Evolutionary conservation across 768 basidiomycete species (phyloP).

Genomic region (Antrodiella citrinella): DNA sequence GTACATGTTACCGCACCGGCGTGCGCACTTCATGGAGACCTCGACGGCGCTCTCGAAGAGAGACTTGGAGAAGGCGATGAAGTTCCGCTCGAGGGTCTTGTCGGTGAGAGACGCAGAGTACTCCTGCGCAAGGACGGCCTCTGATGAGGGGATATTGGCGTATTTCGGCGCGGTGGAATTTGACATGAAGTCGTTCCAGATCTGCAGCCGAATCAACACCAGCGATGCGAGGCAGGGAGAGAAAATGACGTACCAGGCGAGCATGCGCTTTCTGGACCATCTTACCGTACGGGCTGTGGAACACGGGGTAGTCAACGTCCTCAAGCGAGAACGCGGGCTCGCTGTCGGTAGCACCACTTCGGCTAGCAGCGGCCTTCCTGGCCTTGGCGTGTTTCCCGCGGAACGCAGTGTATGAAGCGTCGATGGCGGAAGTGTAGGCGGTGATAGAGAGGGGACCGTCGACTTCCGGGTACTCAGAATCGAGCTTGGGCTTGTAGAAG

Average conservation of each 20-base stretch:
- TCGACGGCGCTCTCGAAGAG: slow-evolving; percentile 70
- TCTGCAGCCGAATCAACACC: slow-evolving; percentile 10
- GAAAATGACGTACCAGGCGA: slow-evolving; percentile 46
- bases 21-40: slow-evolving; percentile 80
- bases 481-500: slow-evolving; percentile 97
- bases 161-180: slow-evolving; percentile 64
- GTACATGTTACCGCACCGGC: slow-evolving; percentile 97
- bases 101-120: slow-evolving; percentile 78
- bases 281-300: slow-evolving; percentile 99
- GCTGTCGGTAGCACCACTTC: slow-evolving; percentile 26
- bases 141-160: slow-evolving; percentile 62
- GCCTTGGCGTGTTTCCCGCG: slow-evolving; percentile 70
- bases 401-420: slow-evolving; percentile 81
- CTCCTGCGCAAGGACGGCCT: slow-evolving; percentile 56
- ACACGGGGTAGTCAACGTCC: slow-evolving; percentile 85
- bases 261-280: slow-evolving; percentile 97
- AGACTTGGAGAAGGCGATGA: slow-evolving; percentile 70
- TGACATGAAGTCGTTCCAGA: slow-evolving; percentile 87
- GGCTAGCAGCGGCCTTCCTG: slow-evolving; percentile 40
- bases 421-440: slow-evolving; percentile 90
- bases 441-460: slow-evolving; percentile 96
- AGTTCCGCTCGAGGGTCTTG: slow-evolving; percentile 93
- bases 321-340: slow-evolving; percentile 56
- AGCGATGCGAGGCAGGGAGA: background rate
- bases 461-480: slow-evolving; percentile 93